These are phyloP conservation scores for Geranium brycei DNA, from an alignment of 345 rosid genomes.

Conservation along the genomic window DNA sequence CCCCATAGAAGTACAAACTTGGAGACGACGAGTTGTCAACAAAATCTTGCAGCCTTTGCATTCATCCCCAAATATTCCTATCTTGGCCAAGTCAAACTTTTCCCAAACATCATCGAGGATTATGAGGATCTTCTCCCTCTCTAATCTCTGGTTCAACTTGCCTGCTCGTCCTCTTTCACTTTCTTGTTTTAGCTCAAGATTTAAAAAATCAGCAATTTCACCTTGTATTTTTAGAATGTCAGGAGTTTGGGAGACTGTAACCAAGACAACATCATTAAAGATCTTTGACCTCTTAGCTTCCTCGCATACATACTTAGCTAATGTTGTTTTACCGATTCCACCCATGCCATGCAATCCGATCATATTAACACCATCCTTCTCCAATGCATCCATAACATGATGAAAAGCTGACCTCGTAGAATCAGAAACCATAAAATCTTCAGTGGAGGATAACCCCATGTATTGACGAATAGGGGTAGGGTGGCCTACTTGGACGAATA, in stretches of 20 bases:
- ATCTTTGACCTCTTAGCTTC: background rate
- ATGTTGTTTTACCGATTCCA: background rate
- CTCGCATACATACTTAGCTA: background rate
- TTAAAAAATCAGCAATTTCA: background rate
- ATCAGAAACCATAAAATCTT: no score
- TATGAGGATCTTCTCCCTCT: background rate
- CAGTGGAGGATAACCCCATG: no score
- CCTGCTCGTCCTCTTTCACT: background rate
- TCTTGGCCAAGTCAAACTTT: background rate
- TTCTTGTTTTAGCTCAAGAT: background rate
- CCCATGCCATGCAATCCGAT: background rate
- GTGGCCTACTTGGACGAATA: no score
- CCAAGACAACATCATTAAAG: background rate
- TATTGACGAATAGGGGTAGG: background rate
- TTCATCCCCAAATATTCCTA: background rate
- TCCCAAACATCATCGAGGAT: background rate
- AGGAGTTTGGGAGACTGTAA: background rate
- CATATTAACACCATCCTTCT: background rate
- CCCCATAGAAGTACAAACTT: background rate
- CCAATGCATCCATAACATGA: background rate
- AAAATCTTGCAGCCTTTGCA: background rate
- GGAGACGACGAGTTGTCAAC: background rate
- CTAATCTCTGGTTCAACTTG: background rate
- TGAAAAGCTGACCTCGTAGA: no score
- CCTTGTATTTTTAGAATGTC: background rate